Conservation (phyloP, 495 filamentous ascomycete genomes). For the Aspergillus mulundensis region DNA sequence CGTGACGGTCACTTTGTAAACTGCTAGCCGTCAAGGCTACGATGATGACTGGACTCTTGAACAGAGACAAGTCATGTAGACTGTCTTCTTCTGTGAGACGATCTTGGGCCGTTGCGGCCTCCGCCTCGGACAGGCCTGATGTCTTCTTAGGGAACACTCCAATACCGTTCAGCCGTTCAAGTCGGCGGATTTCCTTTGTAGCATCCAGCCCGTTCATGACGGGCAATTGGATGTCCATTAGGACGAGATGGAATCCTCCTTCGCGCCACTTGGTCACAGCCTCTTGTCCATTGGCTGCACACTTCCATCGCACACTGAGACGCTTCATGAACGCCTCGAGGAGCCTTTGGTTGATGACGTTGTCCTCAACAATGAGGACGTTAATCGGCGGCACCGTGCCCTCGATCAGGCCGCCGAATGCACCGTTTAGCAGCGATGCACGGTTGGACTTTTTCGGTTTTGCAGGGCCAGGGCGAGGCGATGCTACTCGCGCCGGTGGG, state of each 20-base stretch:
- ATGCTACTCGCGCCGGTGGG: constrained; percentile 33
- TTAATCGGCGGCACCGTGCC: constrained; percentile 93
- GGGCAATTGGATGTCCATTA: constrained; percentile 98
- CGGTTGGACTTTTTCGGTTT: constrained; percentile 46
- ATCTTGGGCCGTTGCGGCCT: constrained; percentile 25
- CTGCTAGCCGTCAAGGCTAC: constrained; percentile 92
- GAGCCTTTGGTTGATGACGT: constrained; percentile 91
- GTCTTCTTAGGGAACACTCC: constrained; percentile 70
- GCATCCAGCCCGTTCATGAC: constrained; percentile 96
- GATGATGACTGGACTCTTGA: constrained; percentile 96
- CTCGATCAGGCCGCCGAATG: constrained; percentile 65
- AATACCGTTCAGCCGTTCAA: constrained; percentile 86
- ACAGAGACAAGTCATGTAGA: constrained; percentile 62
- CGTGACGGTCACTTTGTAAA: constrained; percentile 89
- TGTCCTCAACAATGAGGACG: constrained; percentile 96
- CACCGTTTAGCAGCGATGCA: constrained; percentile 22
- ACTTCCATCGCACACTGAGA: constrained; percentile 96
- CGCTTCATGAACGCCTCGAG: constrained; percentile 95
- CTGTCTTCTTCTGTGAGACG: constrained; percentile 56
- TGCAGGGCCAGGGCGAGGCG: constrained; percentile 33
- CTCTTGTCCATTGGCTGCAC: constrained; percentile 88
- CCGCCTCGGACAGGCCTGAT: constrained; percentile 35
- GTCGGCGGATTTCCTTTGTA: constrained; percentile 89
- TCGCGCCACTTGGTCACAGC: constrained; percentile 89
- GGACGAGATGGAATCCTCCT: constrained; percentile 93